phyloP scores from a whole-genome alignment of 176 grass and related monocot species.

The Hordeum marinum region DNA sequence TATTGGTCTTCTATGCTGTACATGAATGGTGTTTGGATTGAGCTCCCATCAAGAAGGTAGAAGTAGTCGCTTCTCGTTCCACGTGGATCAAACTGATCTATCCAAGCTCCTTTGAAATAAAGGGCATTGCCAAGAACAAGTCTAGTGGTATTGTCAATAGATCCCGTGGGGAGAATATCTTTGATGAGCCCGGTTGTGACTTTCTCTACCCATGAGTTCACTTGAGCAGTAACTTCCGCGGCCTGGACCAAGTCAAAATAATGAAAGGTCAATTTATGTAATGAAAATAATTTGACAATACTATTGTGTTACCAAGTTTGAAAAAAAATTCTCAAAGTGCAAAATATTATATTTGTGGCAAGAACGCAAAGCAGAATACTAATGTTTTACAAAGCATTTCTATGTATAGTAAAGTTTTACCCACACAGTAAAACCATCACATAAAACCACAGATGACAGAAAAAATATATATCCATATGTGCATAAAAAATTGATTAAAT shows the following conservation, averaged over 20 bases:
- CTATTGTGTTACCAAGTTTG: not conserved
- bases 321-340: not conserved
- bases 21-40: conserved; percentile 53
- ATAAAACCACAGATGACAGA: not conserved
- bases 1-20: conserved; percentile 33
- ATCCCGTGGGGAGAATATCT: conserved; percentile 5
- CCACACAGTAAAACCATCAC: not conserved
- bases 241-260: conserved; percentile 30
- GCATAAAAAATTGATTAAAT: not conserved
- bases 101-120: conserved; percentile 75
- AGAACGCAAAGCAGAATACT: not conserved
- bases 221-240: conserved; percentile 37
- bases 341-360: not conserved
- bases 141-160: conserved; percentile 34
- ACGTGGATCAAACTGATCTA: conserved; percentile 47
- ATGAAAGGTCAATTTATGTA: not conserved
- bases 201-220: conserved; percentile 69
- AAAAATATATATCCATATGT: not conserved
- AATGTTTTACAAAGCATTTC: not conserved
- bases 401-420: not conserved
- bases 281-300: not conserved
- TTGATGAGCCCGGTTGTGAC: not conserved
- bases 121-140: conserved; percentile 68
- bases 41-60: not conserved
- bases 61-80: conserved; percentile 37